Conservation (phyloP, 78 protist species). For the Dictyostelium citrinum region DNA sequence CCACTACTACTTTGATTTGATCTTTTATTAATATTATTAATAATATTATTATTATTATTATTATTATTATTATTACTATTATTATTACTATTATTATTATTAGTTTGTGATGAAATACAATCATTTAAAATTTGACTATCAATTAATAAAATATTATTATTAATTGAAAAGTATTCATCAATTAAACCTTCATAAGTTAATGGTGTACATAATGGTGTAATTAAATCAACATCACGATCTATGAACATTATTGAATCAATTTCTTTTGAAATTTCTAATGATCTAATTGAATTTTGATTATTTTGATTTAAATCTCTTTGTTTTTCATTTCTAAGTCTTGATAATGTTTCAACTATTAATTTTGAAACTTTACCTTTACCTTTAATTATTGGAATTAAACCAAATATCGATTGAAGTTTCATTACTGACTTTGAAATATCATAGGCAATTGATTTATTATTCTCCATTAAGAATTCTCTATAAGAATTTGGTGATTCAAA, state of each 20-base stretch:
- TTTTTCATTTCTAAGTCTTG: constrained; percentile 58
- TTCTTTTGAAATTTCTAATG: constrained; percentile 24
- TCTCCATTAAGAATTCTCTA: constrained; percentile 75
- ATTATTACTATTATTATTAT: not conserved
- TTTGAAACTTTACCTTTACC: constrained; percentile 89
- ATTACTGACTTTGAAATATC: constrained; percentile 84
- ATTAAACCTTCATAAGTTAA: constrained; percentile 96
- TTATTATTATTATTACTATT: not conserved
- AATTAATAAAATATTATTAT: not conserved
- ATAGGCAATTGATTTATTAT: constrained; percentile 79
- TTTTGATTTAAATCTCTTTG: not conserved
- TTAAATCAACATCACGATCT: constrained; percentile 86
- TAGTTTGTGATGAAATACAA: not conserved
- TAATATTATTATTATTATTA: too few relatives aligned
- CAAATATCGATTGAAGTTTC: constrained; percentile 87
- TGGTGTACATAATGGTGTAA: constrained; percentile 88
- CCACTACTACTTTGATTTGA: not conserved
- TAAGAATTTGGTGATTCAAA: constrained; percentile 80
- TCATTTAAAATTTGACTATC: not conserved
- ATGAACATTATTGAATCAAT: constrained; percentile 86
- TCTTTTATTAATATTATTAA: too few relatives aligned
- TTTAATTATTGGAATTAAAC: constrained; percentile 85
- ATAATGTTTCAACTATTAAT: constrained; percentile 38
- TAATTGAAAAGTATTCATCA: constrained; percentile 91
- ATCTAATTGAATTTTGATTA: not conserved